These are phyloP conservation scores for Malassezia cuniculi DNA, from an alignment of 1,284 basidiomycete species.

Conservation along the genomic window DNA sequence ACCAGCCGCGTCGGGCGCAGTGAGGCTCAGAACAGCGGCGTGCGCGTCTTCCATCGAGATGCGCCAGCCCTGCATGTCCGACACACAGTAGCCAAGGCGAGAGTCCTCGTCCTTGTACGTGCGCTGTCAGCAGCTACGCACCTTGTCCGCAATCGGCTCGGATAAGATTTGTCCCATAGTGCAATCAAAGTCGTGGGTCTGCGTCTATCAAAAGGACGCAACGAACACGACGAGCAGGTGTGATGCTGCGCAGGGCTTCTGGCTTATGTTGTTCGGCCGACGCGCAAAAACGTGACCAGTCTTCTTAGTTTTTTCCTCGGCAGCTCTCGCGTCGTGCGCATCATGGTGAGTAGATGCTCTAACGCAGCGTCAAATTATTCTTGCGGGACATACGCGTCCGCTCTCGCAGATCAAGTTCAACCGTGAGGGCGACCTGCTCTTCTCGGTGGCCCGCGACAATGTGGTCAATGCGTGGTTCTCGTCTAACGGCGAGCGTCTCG, in stretches of 20 bases:
- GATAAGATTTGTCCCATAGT: conserved; percentile 48
- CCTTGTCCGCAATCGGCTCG: conserved; percentile 60
- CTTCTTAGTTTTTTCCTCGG: too few relatives aligned
- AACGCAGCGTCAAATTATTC: conserved; percentile 40
- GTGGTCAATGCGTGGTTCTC: conserved; percentile 94
- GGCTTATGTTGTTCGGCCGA: too few relatives aligned
- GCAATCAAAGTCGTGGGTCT: too few relatives aligned
- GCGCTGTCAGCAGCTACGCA: conserved; percentile 49
- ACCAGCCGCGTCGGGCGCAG: conserved; percentile 16
- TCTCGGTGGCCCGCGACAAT: conserved; percentile 89
- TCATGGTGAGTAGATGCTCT: conserved; percentile 3
- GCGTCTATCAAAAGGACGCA: conserved; percentile 1
- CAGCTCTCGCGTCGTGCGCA: not conserved
- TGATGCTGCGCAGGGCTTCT: too few relatives aligned
- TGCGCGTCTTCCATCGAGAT: conserved; percentile 99
- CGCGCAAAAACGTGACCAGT: too few relatives aligned
- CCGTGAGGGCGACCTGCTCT: conserved; percentile 84
- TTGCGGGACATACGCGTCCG: conserved; percentile 83
- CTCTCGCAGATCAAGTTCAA: conserved; percentile 69
- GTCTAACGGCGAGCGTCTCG: conserved; percentile 94
- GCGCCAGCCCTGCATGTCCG: conserved; percentile 99
- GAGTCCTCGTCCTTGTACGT: conserved; percentile 66
- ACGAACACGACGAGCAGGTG: too few relatives aligned
- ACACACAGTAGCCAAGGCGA: conserved; percentile 66
- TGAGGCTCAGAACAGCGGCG: conserved; percentile 55